These are phyloP conservation scores for Populus nigra DNA, from an alignment of 345 rosid genomes.

Conservation along the genomic window DNA sequence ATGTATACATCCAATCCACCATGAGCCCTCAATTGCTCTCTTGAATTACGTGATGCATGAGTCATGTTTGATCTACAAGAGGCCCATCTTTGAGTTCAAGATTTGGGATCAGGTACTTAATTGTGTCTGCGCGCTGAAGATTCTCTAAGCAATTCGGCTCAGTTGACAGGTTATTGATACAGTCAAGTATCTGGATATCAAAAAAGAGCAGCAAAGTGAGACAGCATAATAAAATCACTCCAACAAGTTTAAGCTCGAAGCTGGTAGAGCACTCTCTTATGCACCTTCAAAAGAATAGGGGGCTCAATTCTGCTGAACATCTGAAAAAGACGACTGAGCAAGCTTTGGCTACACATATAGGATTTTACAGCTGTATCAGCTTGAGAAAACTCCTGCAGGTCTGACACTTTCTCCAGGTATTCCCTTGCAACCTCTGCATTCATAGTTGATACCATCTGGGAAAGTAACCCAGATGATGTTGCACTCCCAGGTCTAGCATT, in stretches of 20 bases:
- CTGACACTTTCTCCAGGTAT: slow-evolving; percentile 93
- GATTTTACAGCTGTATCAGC: slow-evolving; percentile 96
- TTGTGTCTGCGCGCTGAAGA: slow-evolving; percentile 96
- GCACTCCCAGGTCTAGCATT: slow-evolving; percentile 97
- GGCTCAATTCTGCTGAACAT: slow-evolving; percentile 87
- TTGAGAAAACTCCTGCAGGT: slow-evolving; percentile 93
- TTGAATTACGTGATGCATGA: slow-evolving; percentile 92
- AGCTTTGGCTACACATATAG: slow-evolving; percentile 86
- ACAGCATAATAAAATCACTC: not conserved
- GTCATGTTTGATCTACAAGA: slow-evolving; percentile 88
- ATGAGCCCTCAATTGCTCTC: slow-evolving; percentile 94
- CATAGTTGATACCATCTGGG: slow-evolving; percentile 82
- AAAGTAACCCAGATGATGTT: slow-evolving; percentile 86
- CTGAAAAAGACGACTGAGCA: slow-evolving; percentile 85
- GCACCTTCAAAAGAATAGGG: slow-evolving; percentile 85
- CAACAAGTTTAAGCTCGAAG: slow-evolving; percentile 5
- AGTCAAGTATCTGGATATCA: slow-evolving; percentile 60
- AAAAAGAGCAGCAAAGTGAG: slow-evolving; percentile 18
- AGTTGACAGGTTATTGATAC: slow-evolving; percentile 78
- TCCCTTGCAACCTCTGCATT: slow-evolving; percentile 93
- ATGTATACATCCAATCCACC: slow-evolving; percentile 92
- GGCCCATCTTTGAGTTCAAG: slow-evolving; percentile 89
- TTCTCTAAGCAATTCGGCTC: slow-evolving; percentile 96
- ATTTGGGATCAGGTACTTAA: slow-evolving; percentile 88
- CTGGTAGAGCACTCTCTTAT: not conserved